Evolutionary conservation across 768 basidiomycete species (phyloP).

Genomic region (Mycena crocata): DNA sequence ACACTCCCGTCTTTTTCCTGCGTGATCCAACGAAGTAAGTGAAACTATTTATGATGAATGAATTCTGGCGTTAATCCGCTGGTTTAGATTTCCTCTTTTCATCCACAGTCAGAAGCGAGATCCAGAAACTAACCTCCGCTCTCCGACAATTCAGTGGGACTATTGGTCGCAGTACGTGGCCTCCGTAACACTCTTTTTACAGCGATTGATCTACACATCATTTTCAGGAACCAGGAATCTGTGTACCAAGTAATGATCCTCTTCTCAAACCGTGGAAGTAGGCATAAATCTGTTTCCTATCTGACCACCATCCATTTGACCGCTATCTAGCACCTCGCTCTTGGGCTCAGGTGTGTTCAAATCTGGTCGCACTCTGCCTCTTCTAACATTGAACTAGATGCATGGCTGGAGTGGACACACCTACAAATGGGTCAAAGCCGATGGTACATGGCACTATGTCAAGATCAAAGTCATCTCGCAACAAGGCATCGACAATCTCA

Average conservation of each 20-base stretch:
- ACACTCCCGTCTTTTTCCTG: conserved; percentile 28
- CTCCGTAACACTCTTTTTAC: too few species aligned
- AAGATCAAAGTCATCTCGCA: conserved; percentile 23
- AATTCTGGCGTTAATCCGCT: not conserved
- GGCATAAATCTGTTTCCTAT: not conserved
- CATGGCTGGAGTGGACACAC: conserved; percentile 34
- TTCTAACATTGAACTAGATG: conserved; percentile 16
- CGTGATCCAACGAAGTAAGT: conserved; percentile 31
- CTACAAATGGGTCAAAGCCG: conserved; percentile 27
- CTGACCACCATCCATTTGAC: not conserved
- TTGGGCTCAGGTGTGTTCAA: conserved; percentile 28
- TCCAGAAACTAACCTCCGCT: conserved; percentile 29
- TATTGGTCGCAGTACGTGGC: conserved; percentile 37
- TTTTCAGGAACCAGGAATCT: conserved; percentile 30
- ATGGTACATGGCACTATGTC: conserved; percentile 30
- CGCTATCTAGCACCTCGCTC: conserved; percentile 20
- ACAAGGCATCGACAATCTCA: conserved; percentile 27
- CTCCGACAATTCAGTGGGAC: conserved; percentile 29
- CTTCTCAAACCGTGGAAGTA: conserved; percentile 30
- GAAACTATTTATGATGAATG: not conserved
- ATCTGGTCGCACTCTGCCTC: not conserved
- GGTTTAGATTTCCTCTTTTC: conserved; percentile 28
- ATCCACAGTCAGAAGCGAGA: conserved; percentile 33
- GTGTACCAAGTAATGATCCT: conserved; percentile 31
- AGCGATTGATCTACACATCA: too few species aligned